Evolutionary conservation across 257 asterid genomes (phyloP).

Genomic region (Solanum etuberosum): DNA sequence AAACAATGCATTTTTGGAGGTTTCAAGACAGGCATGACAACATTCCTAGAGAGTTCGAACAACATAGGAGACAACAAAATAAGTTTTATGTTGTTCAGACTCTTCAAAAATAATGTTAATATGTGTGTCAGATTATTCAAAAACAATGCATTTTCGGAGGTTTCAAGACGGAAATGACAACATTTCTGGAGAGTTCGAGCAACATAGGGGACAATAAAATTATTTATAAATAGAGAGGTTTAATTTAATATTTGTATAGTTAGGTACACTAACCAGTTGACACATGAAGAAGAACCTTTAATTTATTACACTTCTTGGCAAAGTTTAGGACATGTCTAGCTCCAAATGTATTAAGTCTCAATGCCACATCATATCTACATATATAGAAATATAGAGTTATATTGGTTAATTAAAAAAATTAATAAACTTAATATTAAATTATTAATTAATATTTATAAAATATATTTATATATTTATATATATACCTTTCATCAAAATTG

Average conservation of each 20-base stretch:
- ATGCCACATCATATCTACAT: conserved; percentile 61
- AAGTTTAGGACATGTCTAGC: conserved; percentile 48
- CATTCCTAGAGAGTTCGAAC: neutral
- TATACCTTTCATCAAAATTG: conserved; percentile 79
- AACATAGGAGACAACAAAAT: neutral
- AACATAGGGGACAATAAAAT: neutral
- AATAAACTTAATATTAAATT: neutral
- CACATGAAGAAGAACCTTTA: conserved; percentile 56
- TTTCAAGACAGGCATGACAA: neutral
- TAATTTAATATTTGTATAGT: neutral
- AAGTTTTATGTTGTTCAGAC: too few species aligned
- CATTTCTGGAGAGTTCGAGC: neutral
- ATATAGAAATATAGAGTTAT: neutral
- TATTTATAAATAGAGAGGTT: neutral
- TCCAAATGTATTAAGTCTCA: conserved; percentile 61
- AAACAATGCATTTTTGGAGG: too few species aligned
- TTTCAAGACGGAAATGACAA: neutral
- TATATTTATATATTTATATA: too few species aligned
- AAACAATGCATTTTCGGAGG: neutral
- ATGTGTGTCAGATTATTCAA: neutral
- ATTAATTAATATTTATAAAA: neutral
- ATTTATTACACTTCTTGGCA: conserved; percentile 33
- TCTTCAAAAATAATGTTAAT: too few species aligned
- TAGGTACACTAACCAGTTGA: conserved; percentile 53
- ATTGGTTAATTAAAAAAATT: neutral